Evolutionary conservation across 164 flowering plant species (phyloP), one percentile per base, ranked within the genome.

Genomic region (Saururus chinensis): DNA sequence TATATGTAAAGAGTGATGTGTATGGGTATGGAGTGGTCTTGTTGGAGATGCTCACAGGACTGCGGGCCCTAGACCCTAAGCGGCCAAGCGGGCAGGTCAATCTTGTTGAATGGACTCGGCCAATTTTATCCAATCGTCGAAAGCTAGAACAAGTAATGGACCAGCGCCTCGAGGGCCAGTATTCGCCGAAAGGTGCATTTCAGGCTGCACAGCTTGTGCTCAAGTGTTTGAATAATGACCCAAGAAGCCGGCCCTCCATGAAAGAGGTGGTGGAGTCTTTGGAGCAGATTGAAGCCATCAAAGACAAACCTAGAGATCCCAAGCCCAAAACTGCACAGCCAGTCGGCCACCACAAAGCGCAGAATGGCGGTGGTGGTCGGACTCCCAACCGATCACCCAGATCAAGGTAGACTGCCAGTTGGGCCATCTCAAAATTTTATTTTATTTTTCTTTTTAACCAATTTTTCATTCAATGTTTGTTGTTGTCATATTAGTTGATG

Each of bases 1-100:
- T 91, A 68, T 88, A 91, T 49, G 81, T 91, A 37, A 91, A 88
- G 77, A 91, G 96, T 11, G 97, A 91, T 54, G 92, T 88, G 4
- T 91, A 88, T 60, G 91, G 89, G 9, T 91, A 86, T 67, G 97
- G 97, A 0, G 96, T 91, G 19, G 91, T 91, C 1, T 63, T 91
- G 60, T 79, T 86, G 1, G 97, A 91, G 76, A 80, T 88, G 62
- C 64, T 91, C 17, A 81, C 92, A 0, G 93, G 93, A 17, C 67
- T 79, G 60, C 77, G 89, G 19, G 93, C 92, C 40, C 75, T 82
- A 0, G 97, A 91, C 68, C 53, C 76, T 19, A 80, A 72, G 54
- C 88, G 96, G 17, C 96, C 96, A 1, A 63, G 63, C 30, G 79
- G 80, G 60, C 80, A 78, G 64, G 81, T 77, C 10, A 81, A 76